These are phyloP conservation scores for Colletotrichum trifolii DNA, from an alignment of 2,329 filamentous ascomycete genomes.

Conservation along the genomic window DNA sequence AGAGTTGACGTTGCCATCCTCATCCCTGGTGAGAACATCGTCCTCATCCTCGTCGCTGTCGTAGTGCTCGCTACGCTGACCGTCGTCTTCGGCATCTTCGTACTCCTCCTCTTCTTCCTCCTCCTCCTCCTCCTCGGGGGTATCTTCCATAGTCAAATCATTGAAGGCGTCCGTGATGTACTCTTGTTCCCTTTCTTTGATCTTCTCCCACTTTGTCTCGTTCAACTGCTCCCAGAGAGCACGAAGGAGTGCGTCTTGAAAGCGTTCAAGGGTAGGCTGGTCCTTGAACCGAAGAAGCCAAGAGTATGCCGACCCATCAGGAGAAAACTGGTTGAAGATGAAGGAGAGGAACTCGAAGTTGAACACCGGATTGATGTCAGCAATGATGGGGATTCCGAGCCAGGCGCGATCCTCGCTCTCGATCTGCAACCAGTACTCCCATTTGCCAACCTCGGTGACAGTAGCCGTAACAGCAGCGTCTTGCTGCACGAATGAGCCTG, in stretches of 20 bases:
- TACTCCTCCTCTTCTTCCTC: slow-evolving; percentile 66
- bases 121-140: slow-evolving; percentile 55
- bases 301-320: slow-evolving; percentile 90
- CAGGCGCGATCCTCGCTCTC: slow-evolving; percentile 80
- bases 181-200: slow-evolving; percentile 90
- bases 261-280: slow-evolving; percentile 80
- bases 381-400: slow-evolving; percentile 85
- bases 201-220: slow-evolving; percentile 91
- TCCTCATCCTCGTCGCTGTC: slow-evolving; percentile 81
- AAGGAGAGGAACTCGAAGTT: slow-evolving; percentile 99
- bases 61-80: slow-evolving; percentile 76
- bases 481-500: slow-evolving; percentile 85
- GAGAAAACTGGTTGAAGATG: slow-evolving; percentile 96
- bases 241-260: slow-evolving; percentile 95
- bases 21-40: slow-evolving; percentile 73
- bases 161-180: slow-evolving; percentile 97
- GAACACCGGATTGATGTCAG: slow-evolving; percentile 95
- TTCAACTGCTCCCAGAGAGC: slow-evolving; percentile 97
- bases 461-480: slow-evolving; percentile 80
- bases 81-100: slow-evolving; percentile 71
- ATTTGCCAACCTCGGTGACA: slow-evolving; percentile 87
- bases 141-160: slow-evolving; percentile 91
- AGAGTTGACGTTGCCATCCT: slow-evolving; percentile 89
- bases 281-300: slow-evolving; percentile 96
- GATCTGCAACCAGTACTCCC: slow-evolving; percentile 97